phyloP scores from a whole-genome alignment of 2,329 filamentous ascomycete genomes.

The Colletotrichum sp. region DNA sequence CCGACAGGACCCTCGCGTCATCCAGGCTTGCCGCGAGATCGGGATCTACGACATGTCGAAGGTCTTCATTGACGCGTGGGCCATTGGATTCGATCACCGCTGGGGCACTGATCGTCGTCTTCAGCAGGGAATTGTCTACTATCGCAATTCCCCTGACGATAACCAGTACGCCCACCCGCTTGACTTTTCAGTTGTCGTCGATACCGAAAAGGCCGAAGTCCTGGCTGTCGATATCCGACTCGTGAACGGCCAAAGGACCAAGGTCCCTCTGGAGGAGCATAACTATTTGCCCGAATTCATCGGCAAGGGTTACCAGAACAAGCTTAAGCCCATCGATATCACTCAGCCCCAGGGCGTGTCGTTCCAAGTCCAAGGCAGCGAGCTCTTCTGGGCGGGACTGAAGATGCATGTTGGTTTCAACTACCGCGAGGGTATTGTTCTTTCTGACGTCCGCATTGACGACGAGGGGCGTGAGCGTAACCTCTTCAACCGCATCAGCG shows the following conservation, averaged over 20 bases:
- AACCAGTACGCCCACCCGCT: slow-evolving; percentile 39
- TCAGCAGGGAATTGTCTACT: slow-evolving; percentile 85
- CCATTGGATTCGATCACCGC: slow-evolving; percentile 81
- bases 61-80: slow-evolving; percentile 86
- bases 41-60: slow-evolving; percentile 85
- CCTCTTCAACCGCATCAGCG: slow-evolving; percentile 2
- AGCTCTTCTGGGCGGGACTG: slow-evolving; percentile 60
- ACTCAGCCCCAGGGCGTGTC: slow-evolving; percentile 72
- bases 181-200: slow-evolving; percentile 49
- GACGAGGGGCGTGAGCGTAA: slow-evolving; percentile 34
- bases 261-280: slow-evolving; percentile 49
- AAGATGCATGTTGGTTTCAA: slow-evolving; percentile 56
- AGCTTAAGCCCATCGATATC: slow-evolving; percentile 73
- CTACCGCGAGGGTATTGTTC: slow-evolving; percentile 58
- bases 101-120: slow-evolving; percentile 75
- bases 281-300: slow-evolving; percentile 48
- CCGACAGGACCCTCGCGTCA: slow-evolving; percentile 73
- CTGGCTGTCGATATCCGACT: slow-evolving; percentile 47
- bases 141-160: slow-evolving; percentile 74
- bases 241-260: slow-evolving; percentile 26
- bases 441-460: slow-evolving; percentile 49
- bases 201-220: slow-evolving; percentile 49
- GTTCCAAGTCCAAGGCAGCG: slow-evolving; percentile 60
- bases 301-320: slow-evolving; percentile 54
- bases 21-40: slow-evolving; percentile 76